Conservation (phyloP, 2,329 filamentous ascomycete genomes). For the Dothiorella sarmentorum region DNA sequence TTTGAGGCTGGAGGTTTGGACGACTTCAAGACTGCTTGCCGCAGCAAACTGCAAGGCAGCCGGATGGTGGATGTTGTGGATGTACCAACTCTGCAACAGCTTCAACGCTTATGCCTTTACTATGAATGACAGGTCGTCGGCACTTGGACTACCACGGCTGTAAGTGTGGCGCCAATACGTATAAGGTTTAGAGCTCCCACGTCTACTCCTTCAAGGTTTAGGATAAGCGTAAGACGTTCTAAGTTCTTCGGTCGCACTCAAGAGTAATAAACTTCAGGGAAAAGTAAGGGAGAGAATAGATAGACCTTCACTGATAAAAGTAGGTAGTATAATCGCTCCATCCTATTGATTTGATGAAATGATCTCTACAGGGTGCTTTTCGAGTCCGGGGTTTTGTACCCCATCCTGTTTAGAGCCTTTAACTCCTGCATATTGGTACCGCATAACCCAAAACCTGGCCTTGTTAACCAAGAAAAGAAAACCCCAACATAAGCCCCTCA, state of each 20-base stretch:
- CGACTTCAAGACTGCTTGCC: no score
- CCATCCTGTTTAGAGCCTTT: no score
- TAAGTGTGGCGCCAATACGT: neutral
- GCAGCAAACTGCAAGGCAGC: no score
- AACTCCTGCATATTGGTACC: no score
- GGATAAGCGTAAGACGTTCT: neutral
- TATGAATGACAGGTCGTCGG: slow-evolving; percentile 23
- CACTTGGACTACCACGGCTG: slow-evolving; percentile 23
- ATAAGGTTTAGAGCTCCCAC: neutral
- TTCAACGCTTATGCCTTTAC: slow-evolving; percentile 34
- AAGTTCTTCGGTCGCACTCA: no score
- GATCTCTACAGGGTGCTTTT: slow-evolving; percentile 5
- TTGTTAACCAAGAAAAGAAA: neutral
- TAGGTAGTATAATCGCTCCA: no score
- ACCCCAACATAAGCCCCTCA: neutral
- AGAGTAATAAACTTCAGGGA: no score
- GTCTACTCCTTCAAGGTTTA: slow-evolving; percentile 3
- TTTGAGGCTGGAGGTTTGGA: no score
- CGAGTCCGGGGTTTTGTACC: no score
- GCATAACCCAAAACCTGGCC: neutral
- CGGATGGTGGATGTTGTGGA: slow-evolving; percentile 1
- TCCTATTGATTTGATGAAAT: neutral
- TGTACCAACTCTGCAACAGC: slow-evolving; percentile 29
- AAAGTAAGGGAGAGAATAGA: neutral
- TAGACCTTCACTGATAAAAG: neutral